A percentile compares a stretch with the other conserved stretches of the same genome.
Conservation (phyloP, 441 rosid species). For the Populus hybrid region DNA sequence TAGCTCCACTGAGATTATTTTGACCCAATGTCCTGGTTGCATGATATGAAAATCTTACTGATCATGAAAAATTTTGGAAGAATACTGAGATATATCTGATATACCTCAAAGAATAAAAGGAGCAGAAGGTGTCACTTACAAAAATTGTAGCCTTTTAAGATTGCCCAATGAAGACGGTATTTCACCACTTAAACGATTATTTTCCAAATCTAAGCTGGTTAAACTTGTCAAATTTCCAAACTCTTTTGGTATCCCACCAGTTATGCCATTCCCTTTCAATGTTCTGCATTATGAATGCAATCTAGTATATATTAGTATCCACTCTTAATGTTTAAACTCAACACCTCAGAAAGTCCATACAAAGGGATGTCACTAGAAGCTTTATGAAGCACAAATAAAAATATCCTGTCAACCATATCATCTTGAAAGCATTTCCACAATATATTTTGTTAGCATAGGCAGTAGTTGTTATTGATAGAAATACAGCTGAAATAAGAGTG, state of each 20-base stretch:
- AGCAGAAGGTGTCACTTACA: slow-evolving; percentile 49
- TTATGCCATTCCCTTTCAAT: slow-evolving; percentile 82
- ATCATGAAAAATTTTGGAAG: not conserved
- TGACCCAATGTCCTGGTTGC: slow-evolving; percentile 68
- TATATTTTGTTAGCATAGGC: not conserved
- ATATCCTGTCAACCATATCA: not conserved
- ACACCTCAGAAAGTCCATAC: not conserved
- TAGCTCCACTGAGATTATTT: slow-evolving; percentile 74
- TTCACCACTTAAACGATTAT: slow-evolving; percentile 65
- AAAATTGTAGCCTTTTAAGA: slow-evolving; percentile 82
- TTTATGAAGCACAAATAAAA: not conserved
- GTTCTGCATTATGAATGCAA: slow-evolving; percentile 46
- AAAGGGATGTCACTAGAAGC: not conserved
- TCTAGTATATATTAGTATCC: slow-evolving; percentile 1
- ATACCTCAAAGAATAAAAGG: slow-evolving; percentile 13
- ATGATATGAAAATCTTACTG: slow-evolving; percentile 1
- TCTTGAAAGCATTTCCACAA: not conserved
- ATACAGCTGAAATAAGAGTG: too few species aligned
- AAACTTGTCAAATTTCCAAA: slow-evolving; percentile 81
- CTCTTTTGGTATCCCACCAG: slow-evolving; percentile 75
- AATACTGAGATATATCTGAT: slow-evolving; percentile 6
- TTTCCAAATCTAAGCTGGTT: slow-evolving; percentile 81
- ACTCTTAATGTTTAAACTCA: not conserved
- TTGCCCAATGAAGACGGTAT: slow-evolving; percentile 81
- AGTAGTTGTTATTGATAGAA: too few species aligned